Percentiles rank a stretch among this genome's conserved stretches.
Conservation (phyloP, 75 land plant species). For the Isoetes taiwanensis region DNA sequence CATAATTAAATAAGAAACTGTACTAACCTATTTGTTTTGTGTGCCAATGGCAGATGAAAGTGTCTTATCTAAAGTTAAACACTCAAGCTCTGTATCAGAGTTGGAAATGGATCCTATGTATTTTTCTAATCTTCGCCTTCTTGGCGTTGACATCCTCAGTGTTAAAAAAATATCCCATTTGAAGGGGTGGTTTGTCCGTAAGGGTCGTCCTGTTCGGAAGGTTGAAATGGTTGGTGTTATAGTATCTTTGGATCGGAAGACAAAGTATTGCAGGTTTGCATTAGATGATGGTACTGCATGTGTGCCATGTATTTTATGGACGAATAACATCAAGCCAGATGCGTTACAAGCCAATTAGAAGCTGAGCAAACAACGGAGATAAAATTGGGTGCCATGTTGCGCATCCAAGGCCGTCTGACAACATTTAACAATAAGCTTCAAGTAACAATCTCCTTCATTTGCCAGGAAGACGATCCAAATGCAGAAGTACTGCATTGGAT, state of each 20-base stretch:
- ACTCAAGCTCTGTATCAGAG: constrained; percentile 15
- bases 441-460: constrained; percentile 48
- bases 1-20: too few relatives aligned
- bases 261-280: constrained; percentile 38
- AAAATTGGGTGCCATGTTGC: constrained; percentile 33
- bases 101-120: constrained; percentile 23
- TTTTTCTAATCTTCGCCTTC: constrained; percentile 37
- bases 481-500: constrained; percentile 72
- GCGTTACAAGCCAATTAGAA: background rate
- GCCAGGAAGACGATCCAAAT: constrained; percentile 71
- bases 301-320: constrained; percentile 56
- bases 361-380: constrained; percentile 12
- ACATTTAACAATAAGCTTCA: constrained; percentile 27
- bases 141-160: constrained; percentile 36
- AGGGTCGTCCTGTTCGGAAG: constrained; percentile 24
- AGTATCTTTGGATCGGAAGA: constrained; percentile 38
- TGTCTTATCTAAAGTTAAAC: too few relatives aligned
- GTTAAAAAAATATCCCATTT: constrained; percentile 13
- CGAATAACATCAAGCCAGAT: constrained; percentile 31
- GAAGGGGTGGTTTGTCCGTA: constrained; percentile 25
- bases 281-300: constrained; percentile 82
- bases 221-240: constrained; percentile 40
- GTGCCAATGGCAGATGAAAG: too few relatives aligned
- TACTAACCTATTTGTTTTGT: too few relatives aligned
- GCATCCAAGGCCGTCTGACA: constrained; percentile 54